Evolutionary conservation across 2,329 filamentous ascomycete genomes (phyloP).

Genomic region (Cryphonectria parasitica): DNA sequence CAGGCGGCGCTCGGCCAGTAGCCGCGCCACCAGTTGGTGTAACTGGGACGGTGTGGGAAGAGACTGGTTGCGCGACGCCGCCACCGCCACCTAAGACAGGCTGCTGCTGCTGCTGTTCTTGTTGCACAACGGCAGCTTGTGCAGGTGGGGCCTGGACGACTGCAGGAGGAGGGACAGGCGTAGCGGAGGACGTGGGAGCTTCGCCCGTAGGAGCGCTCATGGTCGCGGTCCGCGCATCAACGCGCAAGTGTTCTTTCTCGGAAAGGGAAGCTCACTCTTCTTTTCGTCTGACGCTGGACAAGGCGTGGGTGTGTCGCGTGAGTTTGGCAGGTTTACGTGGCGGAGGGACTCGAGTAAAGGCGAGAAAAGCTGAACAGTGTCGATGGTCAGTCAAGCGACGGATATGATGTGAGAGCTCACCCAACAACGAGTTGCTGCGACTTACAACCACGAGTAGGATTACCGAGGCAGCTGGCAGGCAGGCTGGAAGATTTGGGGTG

Average conservation of each 20-base stretch:
- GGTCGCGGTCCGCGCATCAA: conserved; percentile 28
- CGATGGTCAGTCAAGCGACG: not conserved
- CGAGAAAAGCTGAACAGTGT: not conserved
- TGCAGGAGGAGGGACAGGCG: conserved; percentile 16
- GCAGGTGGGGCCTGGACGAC: not conserved
- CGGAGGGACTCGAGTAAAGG: not conserved
- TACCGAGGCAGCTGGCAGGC: not conserved
- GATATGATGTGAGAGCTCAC: conserved; percentile 13
- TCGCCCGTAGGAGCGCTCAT: conserved; percentile 30
- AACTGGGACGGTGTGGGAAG: conserved; percentile 24
- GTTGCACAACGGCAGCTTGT: conserved; percentile 4
- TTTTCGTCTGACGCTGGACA: not conserved
- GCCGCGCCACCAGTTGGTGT: conserved; percentile 18
- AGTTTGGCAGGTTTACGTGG: not conserved
- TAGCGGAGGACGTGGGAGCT: conserved; percentile 25
- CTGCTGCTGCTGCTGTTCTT: not conserved
- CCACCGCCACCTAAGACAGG: conserved; percentile 17
- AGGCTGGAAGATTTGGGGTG: not conserved
- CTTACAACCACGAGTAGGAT: not conserved
- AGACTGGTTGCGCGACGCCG: conserved; percentile 18
- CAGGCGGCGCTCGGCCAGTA: conserved; percentile 27
- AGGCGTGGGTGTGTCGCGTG: not conserved
- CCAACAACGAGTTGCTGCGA: not conserved
- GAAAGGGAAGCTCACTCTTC: not conserved
- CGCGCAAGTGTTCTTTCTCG: conserved; percentile 14